Evolutionary conservation across 495 filamentous ascomycete species (phyloP), one percentile per base, ranked within the genome.

Genomic region (Penicillium lividum): DNA sequence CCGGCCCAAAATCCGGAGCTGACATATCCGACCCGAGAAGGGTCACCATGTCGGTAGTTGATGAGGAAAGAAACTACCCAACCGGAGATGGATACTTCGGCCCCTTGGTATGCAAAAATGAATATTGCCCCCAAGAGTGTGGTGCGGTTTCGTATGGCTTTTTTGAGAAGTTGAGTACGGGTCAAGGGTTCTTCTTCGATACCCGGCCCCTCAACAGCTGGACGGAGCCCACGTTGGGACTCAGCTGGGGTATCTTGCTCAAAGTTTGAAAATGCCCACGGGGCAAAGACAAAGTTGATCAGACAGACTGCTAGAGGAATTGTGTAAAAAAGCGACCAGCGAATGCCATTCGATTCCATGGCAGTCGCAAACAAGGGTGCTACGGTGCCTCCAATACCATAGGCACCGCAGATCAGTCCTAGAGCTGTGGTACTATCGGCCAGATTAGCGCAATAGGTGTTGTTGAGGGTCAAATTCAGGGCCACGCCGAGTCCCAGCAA

Each of bases 61-160:
- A 92, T 89, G 34, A 93, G 72, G 75, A 91, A 92, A 4, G 87
- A 88, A 46, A 92, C 89, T 15, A 92, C 85, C 92, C 89, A 95
- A 25, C 89, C 86, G 0, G 89, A 90, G 63, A 90, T 85, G 18
- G 83, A 85, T 6, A 91, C 89, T 67, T 92, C 89, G 36, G 87
- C 88, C 31, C 88, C 89, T 67, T 92, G 89, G 68, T 93, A 92
- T 16, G 85, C 84, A 68, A 94, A 91, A 70, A 92, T 89, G 72
- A 93, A 92, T 2, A 90, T 62, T 0, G 89, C 86, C 7, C 86
- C 87, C 0, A 92, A 74, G 4, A 93, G 59, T 3, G 90, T 89
- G 11, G 83, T 79, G 51, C 76, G 78, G 53, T 83, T 83, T 54
- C 80, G 80, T 30, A 90, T 69, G 22, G 79, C 76, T 54, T 70